phyloP scores from a whole-genome alignment of 768 basidiomycete genomes.

The Polyporus arcularius region DNA sequence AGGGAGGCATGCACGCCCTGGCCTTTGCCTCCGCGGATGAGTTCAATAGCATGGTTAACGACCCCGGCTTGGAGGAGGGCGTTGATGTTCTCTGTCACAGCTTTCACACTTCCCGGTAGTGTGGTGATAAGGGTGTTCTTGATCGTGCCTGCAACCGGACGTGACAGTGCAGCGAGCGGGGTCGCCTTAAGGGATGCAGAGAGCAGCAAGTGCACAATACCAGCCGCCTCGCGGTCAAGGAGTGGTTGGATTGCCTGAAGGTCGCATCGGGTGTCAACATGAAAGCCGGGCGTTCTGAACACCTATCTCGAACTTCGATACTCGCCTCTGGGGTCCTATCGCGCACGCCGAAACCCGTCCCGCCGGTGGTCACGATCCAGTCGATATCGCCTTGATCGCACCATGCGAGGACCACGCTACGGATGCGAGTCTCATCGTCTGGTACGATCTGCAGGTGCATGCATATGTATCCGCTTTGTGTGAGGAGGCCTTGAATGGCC shows the following conservation, averaged over 20 bases:
- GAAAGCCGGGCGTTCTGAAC: background rate
- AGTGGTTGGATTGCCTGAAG: conserved; percentile 59
- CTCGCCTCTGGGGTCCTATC: conserved; percentile 84
- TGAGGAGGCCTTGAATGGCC: conserved; percentile 54
- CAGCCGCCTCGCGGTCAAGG: conserved; percentile 67
- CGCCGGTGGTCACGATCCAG: conserved; percentile 82
- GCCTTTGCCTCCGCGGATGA: conserved; percentile 70
- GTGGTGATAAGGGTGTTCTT: conserved; percentile 70
- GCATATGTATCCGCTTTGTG: conserved; percentile 38
- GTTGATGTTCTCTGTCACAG: conserved; percentile 76
- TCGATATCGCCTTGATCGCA: conserved; percentile 50
- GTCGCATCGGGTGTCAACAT: background rate
- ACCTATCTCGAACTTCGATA: conserved; percentile 26
- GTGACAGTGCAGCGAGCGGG: conserved; percentile 77
- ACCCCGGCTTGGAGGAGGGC: conserved; percentile 60
- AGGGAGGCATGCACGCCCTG: conserved; percentile 55
- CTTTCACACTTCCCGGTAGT: conserved; percentile 84
- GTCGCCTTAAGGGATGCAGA: conserved; percentile 71
- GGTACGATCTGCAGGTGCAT: conserved; percentile 49
- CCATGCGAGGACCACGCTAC: conserved; percentile 47
- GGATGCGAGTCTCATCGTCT: conserved; percentile 62
- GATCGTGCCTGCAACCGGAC: conserved; percentile 79
- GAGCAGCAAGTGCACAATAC: conserved; percentile 74
- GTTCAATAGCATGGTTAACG: conserved; percentile 69
- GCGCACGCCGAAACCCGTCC: conserved; percentile 81